A percentile compares a stretch with the other conserved stretches of the same genome.
phyloP scores from a whole-genome alignment of 345 rosid species.

The Angophora floribunda region DNA sequence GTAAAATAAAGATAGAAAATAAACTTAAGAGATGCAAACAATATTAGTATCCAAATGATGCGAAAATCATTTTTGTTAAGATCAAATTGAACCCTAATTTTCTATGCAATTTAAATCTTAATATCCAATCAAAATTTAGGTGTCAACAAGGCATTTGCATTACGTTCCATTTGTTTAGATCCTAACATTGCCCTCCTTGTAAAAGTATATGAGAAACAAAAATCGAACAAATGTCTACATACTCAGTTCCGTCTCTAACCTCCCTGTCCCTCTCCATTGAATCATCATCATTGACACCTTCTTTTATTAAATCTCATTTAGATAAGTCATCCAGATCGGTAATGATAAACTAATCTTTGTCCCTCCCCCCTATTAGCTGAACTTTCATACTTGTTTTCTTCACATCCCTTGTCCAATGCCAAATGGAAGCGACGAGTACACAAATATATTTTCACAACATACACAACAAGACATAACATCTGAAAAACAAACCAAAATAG shows the following conservation, averaged over 20 bases:
- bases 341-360: background rate
- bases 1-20: too few relatives aligned
- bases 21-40: too few relatives aligned
- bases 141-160: background rate
- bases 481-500: too few relatives aligned
- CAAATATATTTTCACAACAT: background rate
- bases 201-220: background rate
- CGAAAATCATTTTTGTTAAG: too few relatives aligned
- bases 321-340: background rate
- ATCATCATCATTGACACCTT: background rate
- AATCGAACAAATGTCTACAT: background rate
- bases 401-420: background rate
- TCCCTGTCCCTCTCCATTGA: background rate
- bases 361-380: background rate
- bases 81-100: too few relatives aligned
- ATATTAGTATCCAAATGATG: too few relatives aligned
- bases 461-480: background rate
- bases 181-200: background rate
- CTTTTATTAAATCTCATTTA: background rate
- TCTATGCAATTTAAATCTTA: too few relatives aligned
- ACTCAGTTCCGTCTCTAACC: background rate
- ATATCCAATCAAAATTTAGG: too few relatives aligned
- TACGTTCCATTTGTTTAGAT: background rate
- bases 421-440: background rate
- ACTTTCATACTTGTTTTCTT: background rate